Conservation (phyloP, 345 rosid species). For the Geranium rotundifolium region DNA sequence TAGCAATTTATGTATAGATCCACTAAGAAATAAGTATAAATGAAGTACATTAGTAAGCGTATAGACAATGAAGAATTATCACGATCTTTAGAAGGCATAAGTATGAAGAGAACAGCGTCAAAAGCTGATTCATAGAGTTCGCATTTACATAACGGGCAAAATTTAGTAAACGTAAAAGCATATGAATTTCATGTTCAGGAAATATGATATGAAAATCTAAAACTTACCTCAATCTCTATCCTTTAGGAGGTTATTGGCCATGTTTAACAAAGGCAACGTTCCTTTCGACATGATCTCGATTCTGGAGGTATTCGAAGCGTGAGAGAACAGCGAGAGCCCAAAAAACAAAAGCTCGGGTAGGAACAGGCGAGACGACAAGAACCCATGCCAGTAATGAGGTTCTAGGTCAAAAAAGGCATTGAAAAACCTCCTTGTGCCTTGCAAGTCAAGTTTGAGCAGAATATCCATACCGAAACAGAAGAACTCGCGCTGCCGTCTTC, state of each 20-base stretch:
- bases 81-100: too few species aligned
- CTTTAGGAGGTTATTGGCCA: conserved; percentile 67
- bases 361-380: conserved; percentile 85
- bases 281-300: conserved; percentile 95
- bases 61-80: too few species aligned
- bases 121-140: too few species aligned
- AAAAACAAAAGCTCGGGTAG: conserved; percentile 71
- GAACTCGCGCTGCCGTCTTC: conserved; percentile 94
- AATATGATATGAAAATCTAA: neutral
- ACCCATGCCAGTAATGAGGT: conserved; percentile 91
- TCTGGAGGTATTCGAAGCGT: conserved; percentile 85
- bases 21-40: too few species aligned
- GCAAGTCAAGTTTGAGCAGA: conserved; percentile 74
- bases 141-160: too few species aligned
- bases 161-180: too few species aligned
- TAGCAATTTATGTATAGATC: too few species aligned
- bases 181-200: too few species aligned
- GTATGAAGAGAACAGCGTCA: too few species aligned
- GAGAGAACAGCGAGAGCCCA: conserved; percentile 70
- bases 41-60: too few species aligned
- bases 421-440: conserved; percentile 80
- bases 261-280: conserved; percentile 70
- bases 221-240: conserved; percentile 50
- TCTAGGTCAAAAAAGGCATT: conserved; percentile 76
- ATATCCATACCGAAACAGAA: conserved; percentile 99